These are phyloP conservation scores for Backusella liffmaniae DNA, from an alignment of 192 early-diverging fungal species.

Conservation along the genomic window DNA sequence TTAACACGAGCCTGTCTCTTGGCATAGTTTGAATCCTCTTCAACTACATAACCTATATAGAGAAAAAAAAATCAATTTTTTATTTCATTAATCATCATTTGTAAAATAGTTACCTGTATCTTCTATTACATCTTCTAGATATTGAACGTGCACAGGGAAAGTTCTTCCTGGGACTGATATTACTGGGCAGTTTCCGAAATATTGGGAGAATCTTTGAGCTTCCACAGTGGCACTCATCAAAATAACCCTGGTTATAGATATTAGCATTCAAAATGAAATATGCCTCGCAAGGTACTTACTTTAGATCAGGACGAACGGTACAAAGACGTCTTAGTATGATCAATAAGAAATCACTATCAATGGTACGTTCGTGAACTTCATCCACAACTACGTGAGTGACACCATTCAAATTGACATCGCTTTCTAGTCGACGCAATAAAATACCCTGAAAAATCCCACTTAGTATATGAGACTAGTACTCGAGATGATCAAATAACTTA, in stretches of 20 bases:
- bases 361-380: constrained; percentile 75
- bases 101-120: constrained; percentile 36
- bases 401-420: constrained; percentile 53
- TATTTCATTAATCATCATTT: background rate
- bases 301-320: constrained; percentile 47
- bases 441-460: constrained; percentile 53
- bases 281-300: constrained; percentile 30
- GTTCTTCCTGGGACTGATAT: constrained; percentile 59
- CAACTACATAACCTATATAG: constrained; percentile 46
- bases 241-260: constrained; percentile 37
- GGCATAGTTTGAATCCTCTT: constrained; percentile 39
- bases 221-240: constrained; percentile 80
- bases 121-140: constrained; percentile 71
- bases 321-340: constrained; percentile 60
- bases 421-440: constrained; percentile 63
- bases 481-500: constrained; percentile 13
- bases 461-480: background rate
- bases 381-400: constrained; percentile 75
- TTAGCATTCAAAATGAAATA: background rate
- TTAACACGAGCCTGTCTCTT: constrained; percentile 22
- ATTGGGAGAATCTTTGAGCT: constrained; percentile 57
- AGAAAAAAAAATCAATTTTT: background rate
- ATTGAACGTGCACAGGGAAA: constrained; percentile 56
- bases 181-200: constrained; percentile 61
- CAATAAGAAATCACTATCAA: constrained; percentile 78